Percentiles rank a stretch among this genome's conserved stretches.
Conservation (phyloP, 2,329 filamentous ascomycete genomes). For the Fusarium protoensiforme region DNA sequence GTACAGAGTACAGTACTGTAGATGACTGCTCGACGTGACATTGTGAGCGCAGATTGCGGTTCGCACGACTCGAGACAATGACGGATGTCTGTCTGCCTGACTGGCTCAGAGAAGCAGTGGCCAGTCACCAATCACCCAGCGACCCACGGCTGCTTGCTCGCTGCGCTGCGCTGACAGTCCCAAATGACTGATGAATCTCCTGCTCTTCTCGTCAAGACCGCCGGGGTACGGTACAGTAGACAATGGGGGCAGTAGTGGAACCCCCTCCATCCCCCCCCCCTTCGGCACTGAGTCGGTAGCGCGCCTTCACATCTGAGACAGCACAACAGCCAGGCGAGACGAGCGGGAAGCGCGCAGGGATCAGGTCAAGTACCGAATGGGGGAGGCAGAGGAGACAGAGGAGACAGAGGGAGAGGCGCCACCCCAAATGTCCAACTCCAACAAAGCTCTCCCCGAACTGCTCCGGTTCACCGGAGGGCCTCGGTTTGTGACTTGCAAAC, state of each 20-base stretch:
- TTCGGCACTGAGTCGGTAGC: conserved; percentile 40
- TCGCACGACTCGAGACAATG: conserved; percentile 7
- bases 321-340: conserved; percentile 12
- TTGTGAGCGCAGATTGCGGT: neutral
- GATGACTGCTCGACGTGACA: neutral
- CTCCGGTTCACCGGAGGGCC: neutral
- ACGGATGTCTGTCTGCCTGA: neutral
- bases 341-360: conserved; percentile 35
- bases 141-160: neutral
- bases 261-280: conserved; percentile 1
- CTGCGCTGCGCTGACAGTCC: conserved; percentile 13
- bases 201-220: conserved; percentile 24
- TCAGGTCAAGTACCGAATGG: conserved; percentile 33
- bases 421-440: conserved; percentile 16
- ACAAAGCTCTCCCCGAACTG: neutral
- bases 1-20: too few species aligned
- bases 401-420: conserved; percentile 22
- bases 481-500: neutral
- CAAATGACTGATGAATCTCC: conserved; percentile 14
- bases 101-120: neutral
- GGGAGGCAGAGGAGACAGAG: conserved; percentile 27
- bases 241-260: conserved; percentile 29
- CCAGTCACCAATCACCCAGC: neutral
- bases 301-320: conserved; percentile 34
- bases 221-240: conserved; percentile 17